phyloP scores from a whole-genome alignment of 2,329 filamentous ascomycete genomes.

The Monilinia fructicola region DNA sequence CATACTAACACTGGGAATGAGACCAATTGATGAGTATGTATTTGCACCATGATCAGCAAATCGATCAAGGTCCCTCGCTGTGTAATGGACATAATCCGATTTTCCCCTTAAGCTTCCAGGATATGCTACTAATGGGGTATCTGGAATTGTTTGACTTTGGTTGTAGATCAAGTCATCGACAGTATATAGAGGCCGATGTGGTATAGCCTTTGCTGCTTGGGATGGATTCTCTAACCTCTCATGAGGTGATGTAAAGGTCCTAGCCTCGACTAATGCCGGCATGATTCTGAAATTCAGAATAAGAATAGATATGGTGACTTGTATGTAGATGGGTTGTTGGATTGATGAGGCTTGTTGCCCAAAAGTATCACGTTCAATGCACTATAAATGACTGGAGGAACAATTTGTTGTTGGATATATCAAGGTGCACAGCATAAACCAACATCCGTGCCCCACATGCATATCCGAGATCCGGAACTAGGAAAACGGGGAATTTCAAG shows the following conservation, averaged over 20 bases:
- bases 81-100: conserved; percentile 37
- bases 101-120: conserved; percentile 30
- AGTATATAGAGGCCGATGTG: conserved; percentile 23
- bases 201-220: background rate
- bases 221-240: background rate
- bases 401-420: conserved; percentile 9
- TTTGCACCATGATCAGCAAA: conserved; percentile 37
- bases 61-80: conserved; percentile 37
- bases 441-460: conserved; percentile 12
- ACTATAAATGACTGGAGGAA: conserved; percentile 17
- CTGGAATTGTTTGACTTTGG: conserved; percentile 30
- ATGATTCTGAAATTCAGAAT: background rate
- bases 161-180: conserved; percentile 36
- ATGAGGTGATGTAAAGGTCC: conserved; percentile 10
- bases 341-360: background rate
- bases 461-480: conserved; percentile 22
- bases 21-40: conserved; percentile 30
- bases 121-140: conserved; percentile 36
- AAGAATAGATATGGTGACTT: background rate
- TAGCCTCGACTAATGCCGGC: conserved; percentile 9
- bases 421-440: conserved; percentile 1
- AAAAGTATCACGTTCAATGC: background rate
- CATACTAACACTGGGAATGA: conserved; percentile 28
- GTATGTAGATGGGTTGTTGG: background rate
- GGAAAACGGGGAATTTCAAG: background rate